Evolutionary conservation across 768 basidiomycete genomes (phyloP), one percentile per base, ranked within the genome.

Genomic region (Calocera viscosa): DNA sequence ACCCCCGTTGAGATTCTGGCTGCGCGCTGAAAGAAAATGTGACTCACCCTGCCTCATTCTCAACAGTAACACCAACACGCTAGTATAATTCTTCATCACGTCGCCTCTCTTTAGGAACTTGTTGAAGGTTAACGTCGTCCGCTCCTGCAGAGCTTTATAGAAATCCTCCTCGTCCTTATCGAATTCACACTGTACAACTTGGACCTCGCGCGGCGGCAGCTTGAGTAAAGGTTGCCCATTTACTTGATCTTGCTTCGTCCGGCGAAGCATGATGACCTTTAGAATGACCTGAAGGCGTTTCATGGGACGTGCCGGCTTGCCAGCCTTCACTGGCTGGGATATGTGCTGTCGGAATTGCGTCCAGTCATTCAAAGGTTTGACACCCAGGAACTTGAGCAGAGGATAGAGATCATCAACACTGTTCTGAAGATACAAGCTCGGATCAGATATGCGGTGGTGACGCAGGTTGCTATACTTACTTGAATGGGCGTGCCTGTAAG

Each of bases 351-450:
- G 89, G 80, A 97, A 99, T 1, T 80, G 83, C 2, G 83, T 75
- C 86, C 87, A 91, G 39, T 90, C 83, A 67, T 88, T 86, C 33
- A 94, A 79, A 0, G 94, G 95, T 70, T 84, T 85, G 70, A 92
- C 80, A 2, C 88, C 86, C 30, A 98, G 78, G 77, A 98, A 99
- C 68, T 90, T 88, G 72, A 98, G 82, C 35, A 98, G 80, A 1
- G 93, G 89, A 73, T 84, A 96, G 5, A 99, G 78, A 71, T 99
- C 96, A 60, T 88, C 86, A 19, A 97, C 88, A 63, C 80, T 87
- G 78, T 99, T 98, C 80, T 98, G 88, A 82, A n/a, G n/a, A 8
- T 28, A 24, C 8, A 33, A 65, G 35, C 10, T 72, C 68, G 69
- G 68, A 32, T 24, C 17, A 43, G n/a, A 16, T 24, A 33, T 19